Base-by-base conservation (phyloP, 176 grass and related monocot species). In the Typha latifolia region DNA sequence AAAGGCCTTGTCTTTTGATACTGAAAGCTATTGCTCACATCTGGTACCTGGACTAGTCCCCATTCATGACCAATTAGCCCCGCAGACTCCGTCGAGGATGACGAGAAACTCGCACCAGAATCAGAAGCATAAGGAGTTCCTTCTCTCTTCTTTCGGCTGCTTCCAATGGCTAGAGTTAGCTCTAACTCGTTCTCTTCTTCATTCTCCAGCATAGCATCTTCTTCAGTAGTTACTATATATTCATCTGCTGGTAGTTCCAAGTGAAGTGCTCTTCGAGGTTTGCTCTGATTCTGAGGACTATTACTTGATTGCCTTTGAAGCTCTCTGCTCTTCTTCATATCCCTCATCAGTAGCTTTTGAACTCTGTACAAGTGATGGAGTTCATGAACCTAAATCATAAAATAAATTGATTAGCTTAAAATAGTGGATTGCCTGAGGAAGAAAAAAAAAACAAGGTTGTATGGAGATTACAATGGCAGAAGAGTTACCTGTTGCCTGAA, bases 271-370 rank as follows among this genome's bases (percentile, higher is more conserved):
- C 78, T 37, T 26, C 63, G 75, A 5, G 74, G 66, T 34, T 66
- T 32, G n/a, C 18, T 61, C 48, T 48, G 63, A 34, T 4, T 53
- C 49, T 63, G 75, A 47, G 65, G 69, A 62, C 50, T 48, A 78
- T 59, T 75, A 50, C 72, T 78, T 64, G 69, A 49, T 61, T 78
- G 84, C 27, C 51, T 73, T 69, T 70, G 84, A 49, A 82, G 61
- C 79, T 90, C 69, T 48, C 4, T 67, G 14, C 65, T 76, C 48
- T 81, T 84, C 62, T 81, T 84, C 62, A 91, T 69, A 69, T 91
- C 75, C 62, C 81, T 71, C 89, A 87, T 91, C 78, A 91, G 84
- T 67, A 91, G 78, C 62, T 91, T 91, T 72, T 91, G 89, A 43
- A 91, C 83, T 69, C 72, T 79, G 62, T 91, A 91, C 8, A 87